Evolutionary conservation across 2,329 filamentous ascomycete genomes (phyloP), one percentile per base, ranked within the genome.

Genomic region (Monosporascus sp.): DNA sequence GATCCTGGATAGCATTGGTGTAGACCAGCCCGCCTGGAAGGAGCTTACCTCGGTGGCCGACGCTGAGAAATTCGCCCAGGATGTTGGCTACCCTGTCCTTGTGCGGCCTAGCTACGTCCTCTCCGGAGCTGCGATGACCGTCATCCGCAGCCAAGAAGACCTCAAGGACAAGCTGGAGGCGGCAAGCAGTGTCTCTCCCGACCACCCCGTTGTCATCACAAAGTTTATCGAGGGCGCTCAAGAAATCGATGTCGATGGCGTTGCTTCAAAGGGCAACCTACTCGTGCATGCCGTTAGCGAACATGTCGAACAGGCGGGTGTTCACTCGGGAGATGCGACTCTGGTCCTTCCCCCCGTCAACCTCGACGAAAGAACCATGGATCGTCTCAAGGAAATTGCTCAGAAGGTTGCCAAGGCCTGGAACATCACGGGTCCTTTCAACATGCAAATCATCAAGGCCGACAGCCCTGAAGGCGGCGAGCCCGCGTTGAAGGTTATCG

Each of bases 361-460:
- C 68, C 84, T 97, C 24, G 89, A 96, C 59, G 78, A 87, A 62
- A 75, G 73, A 53, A 88, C 87, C 60, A 88, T 96, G 82, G 83
- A 82, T 60, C 90, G 94, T 56, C 83, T 96, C 67, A 97, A 97
- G 84, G 90, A 90, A 63, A 97, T 99, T 63, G 93, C 94, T 17
- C 75, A 92, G 72, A 97, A 96, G 82, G 92, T 99, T 50, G 94
- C 94, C 60, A 89, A 94, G 75, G 94, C 94, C 47, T 97, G 93
- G 90, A 91, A 82, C 67, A 97, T 97, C 71, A 97, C 91, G 20
- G 94, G 94, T 52, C 94, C 94, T 54, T 99, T 97, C 84, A 99
- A 99, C 82, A 97, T 99, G 93, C 94, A 99, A 70, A 96, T 99
- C 74, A 97, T 99, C 82, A 96, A 96, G 78, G 90, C 89, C 37